A percentile compares a stretch with the other conserved stretches of the same genome.
These are phyloP conservation scores for Hibiscus syriacus DNA, from an alignment of 345 rosid species.

Conservation along the genomic window DNA sequence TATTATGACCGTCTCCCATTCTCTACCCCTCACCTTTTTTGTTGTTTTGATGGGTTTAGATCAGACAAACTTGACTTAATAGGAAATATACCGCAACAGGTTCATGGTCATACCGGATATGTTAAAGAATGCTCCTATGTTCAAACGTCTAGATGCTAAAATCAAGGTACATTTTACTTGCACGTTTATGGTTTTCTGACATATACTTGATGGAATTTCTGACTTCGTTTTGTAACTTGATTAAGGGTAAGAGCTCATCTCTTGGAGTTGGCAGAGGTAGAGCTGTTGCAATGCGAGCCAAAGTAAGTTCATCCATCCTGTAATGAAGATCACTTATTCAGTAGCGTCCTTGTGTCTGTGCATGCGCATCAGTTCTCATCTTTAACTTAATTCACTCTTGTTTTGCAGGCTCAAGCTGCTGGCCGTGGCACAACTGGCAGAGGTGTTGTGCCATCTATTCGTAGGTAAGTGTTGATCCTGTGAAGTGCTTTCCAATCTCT, in stretches of 20 bases:
- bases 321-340: background rate
- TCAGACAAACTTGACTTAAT: background rate
- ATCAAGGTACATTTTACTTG: conserved; percentile 48
- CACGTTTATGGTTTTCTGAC: background rate
- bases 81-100: conserved; percentile 30
- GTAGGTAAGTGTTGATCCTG: conserved; percentile 37
- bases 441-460: conserved; percentile 64
- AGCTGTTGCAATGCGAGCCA: conserved; percentile 82
- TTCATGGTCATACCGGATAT: conserved; percentile 99
- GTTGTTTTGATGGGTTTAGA: too few species aligned
- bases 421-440: conserved; percentile 79
- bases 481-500: background rate
- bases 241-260: conserved; percentile 84
- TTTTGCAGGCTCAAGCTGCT: conserved; percentile 55
- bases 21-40: too few species aligned
- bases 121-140: conserved; percentile 97
- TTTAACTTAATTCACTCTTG: background rate
- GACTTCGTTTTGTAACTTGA: conserved; percentile 12
- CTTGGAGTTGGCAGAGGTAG: conserved; percentile 90
- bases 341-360: background rate
- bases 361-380: background rate
- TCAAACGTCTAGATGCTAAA: conserved; percentile 79
- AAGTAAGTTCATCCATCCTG: conserved; percentile 39
- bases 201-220: background rate
- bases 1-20: too few species aligned